Evolutionary conservation across 495 filamentous ascomycete genomes (phyloP).

Genomic region (Trichocladium antarcticum): DNA sequence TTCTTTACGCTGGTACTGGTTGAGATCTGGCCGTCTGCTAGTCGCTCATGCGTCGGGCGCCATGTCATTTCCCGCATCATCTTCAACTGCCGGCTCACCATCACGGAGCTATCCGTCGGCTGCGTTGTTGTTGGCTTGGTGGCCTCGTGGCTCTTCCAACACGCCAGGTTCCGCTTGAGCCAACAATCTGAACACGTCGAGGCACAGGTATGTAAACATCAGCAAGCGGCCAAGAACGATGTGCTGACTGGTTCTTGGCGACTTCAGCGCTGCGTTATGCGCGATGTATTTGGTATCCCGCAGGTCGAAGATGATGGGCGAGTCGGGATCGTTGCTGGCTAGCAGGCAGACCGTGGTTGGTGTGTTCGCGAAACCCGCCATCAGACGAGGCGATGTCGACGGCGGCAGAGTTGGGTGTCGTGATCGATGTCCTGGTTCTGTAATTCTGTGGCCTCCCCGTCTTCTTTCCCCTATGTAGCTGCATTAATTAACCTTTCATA

Average conservation of each 20-base stretch:
- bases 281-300: background rate
- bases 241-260: background rate
- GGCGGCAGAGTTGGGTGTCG: no score
- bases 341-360: background rate
- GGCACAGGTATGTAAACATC: background rate
- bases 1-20: background rate
- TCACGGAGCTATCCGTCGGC: constrained; percentile 4
- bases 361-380: no score
- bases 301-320: background rate
- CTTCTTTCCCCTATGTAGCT: no score
- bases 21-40: background rate
- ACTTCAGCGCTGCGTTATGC: background rate
- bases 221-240: no score
- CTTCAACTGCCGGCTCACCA: background rate
- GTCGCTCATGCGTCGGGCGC: background rate
- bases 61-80: background rate
- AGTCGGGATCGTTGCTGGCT: background rate
- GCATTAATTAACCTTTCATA: no score
- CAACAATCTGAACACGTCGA: background rate
- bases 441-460: no score
- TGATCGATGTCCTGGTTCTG: no score
- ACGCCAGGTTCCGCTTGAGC: background rate
- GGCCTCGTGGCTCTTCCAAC: constrained; percentile 9
- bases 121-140: constrained; percentile 6
- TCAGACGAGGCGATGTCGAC: no score